These are phyloP conservation scores for Hydnomerulius pinastri DNA, from an alignment of 768 basidiomycete genomes.

Conservation along the genomic window DNA sequence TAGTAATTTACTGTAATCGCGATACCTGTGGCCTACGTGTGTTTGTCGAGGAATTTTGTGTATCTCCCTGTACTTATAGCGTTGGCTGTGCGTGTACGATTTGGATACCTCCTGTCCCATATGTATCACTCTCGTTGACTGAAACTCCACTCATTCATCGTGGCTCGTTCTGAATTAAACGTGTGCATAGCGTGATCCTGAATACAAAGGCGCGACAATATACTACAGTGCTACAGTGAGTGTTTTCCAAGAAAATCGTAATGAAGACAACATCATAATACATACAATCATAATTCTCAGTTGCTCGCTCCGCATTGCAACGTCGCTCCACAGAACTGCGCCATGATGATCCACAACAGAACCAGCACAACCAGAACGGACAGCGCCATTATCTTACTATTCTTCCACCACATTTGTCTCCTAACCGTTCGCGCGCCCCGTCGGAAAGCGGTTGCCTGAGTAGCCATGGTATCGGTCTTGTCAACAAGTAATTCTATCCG, in stretches of 20 bases:
- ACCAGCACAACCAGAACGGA: constrained; percentile 71
- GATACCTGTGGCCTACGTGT: constrained; percentile 22
- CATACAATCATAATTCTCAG: no score
- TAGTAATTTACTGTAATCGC: constrained; percentile 18
- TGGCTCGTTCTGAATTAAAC: background rate
- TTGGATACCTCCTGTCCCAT: constrained; percentile 13
- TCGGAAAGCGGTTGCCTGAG: constrained; percentile 91
- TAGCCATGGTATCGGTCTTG: constrained; percentile 95
- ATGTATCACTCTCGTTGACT: constrained; percentile 1
- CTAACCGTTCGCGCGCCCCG: constrained; percentile 83
- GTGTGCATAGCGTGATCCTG: background rate
- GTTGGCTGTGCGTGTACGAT: constrained; percentile 12
- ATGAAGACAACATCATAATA: background rate
- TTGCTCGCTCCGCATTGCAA: constrained; percentile 55
- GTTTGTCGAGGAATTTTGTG: background rate
- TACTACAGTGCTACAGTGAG: constrained; percentile 10
- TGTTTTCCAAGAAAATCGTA: constrained; percentile 2
- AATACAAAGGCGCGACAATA: constrained; percentile 15
- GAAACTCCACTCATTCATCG: background rate
- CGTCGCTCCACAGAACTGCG: constrained; percentile 87
- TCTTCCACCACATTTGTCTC: constrained; percentile 90
- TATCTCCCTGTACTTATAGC: constrained; percentile 4
- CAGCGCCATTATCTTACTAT: constrained; percentile 67
- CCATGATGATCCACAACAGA: constrained; percentile 78
- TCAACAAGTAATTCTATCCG: constrained; percentile 94